phyloP scores from a whole-genome alignment of 2,329 filamentous ascomycete genomes.

The Arthrinium puccinioides region DNA sequence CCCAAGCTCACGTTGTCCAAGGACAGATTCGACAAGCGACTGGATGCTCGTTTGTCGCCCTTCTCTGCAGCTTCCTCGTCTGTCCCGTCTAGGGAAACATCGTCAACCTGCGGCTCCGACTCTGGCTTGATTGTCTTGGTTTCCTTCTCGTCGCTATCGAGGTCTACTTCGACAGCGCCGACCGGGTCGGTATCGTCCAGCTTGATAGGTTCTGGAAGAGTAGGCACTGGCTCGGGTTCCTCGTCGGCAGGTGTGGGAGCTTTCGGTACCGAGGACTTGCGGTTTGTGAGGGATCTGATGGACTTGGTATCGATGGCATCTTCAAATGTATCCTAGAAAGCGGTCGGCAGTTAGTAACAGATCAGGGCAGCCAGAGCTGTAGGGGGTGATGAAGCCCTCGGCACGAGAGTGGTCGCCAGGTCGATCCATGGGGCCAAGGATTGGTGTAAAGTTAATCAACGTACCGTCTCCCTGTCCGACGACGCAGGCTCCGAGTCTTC shows the following conservation, averaged over 20 bases:
- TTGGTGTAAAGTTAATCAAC: background rate
- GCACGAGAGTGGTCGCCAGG: background rate
- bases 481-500: background rate
- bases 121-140: too few relatives aligned
- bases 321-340: slow-evolving; percentile 66
- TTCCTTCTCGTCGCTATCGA: too few relatives aligned
- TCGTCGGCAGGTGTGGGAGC: slow-evolving; percentile 7
- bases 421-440: background rate
- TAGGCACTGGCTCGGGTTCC: slow-evolving; percentile 4
- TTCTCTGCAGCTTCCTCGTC: background rate
- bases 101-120: too few relatives aligned
- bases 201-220: slow-evolving; percentile 10
- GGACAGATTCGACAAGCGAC: slow-evolving; percentile 38
- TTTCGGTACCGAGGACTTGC: slow-evolving; percentile 29
- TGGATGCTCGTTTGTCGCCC: slow-evolving; percentile 25
- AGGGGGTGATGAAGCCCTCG: background rate
- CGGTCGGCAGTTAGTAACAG: background rate
- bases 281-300: slow-evolving; percentile 55
- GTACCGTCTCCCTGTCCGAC: slow-evolving; percentile 2
- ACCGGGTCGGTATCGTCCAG: too few relatives aligned
- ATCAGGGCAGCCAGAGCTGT: background rate
- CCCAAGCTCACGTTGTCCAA: slow-evolving; percentile 61
- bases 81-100: background rate
- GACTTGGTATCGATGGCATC: slow-evolving; percentile 66
- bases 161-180: too few relatives aligned